Percentiles rank a stretch among this genome's conserved stretches.
Evolutionary conservation across 2,329 filamentous ascomycete species (phyloP).

Genomic region (Dryadomyces quercivorus): DNA sequence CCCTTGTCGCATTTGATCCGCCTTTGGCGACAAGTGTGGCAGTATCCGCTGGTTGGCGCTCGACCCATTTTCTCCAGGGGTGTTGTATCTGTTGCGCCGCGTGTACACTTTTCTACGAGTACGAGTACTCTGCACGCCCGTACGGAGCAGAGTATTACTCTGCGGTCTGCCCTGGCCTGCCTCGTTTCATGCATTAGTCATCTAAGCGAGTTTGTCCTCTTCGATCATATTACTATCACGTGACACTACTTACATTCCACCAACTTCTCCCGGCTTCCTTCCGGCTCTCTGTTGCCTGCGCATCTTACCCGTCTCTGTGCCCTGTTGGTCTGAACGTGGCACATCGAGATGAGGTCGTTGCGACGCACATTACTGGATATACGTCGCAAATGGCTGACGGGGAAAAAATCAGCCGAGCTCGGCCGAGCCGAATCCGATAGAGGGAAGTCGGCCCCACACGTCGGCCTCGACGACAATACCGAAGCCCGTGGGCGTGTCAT

Average conservation of each 20-base stretch:
- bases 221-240: neutral
- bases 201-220: neutral
- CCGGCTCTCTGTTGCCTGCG: too few species aligned
- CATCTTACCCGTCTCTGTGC: too few species aligned
- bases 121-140: too few species aligned
- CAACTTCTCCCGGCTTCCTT: neutral
- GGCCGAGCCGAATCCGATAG: neutral
- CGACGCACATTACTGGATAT: too few species aligned
- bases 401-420: neutral
- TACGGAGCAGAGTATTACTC: too few species aligned
- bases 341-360: too few species aligned
- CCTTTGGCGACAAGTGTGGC: slow-evolving; percentile 17
- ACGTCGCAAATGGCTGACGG: too few species aligned
- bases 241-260: neutral
- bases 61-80: slow-evolving; percentile 13
- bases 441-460: neutral
- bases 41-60: slow-evolving; percentile 17
- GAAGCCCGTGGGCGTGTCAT: too few species aligned
- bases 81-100: neutral
- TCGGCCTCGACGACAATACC: neutral
- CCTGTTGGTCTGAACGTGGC: too few species aligned
- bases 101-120: neutral
- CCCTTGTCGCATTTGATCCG: slow-evolving; percentile 18
- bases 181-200: neutral
- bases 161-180: too few species aligned